A percentile compares a stretch with the other conserved stretches of the same genome.
Conservation (phyloP, 441 rosid species). For the Brassica balearica region DNA sequence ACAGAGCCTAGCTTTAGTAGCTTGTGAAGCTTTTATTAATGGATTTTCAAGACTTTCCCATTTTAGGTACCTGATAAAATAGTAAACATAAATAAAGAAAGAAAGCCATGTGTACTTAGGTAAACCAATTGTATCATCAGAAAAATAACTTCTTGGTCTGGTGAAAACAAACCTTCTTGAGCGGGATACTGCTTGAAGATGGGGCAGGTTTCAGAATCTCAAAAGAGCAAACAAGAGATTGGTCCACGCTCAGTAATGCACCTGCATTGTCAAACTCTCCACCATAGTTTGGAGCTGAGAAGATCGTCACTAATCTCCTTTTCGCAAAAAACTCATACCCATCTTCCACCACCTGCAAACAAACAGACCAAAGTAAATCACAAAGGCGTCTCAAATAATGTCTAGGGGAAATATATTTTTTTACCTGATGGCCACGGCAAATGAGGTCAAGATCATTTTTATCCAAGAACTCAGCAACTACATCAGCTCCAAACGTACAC, state of each 20-base stretch:
- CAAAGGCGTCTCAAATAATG: background rate
- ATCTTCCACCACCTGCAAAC: constrained; percentile 91
- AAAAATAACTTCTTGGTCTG: constrained; percentile 13
- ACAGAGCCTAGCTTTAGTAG: constrained; percentile 34
- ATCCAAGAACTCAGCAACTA: constrained; percentile 81
- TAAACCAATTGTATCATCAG: background rate
- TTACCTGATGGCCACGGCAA: constrained; percentile 97
- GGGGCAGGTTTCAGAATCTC: constrained; percentile 85
- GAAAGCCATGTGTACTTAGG: background rate
- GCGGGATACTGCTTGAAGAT: constrained; percentile 56
- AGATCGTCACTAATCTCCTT: constrained; percentile 84
- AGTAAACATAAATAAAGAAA: constrained; percentile 5
- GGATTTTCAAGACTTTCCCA: constrained; percentile 51
- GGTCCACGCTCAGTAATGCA: constrained; percentile 85
- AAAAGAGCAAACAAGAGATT: constrained; percentile 80
- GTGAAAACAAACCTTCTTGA: constrained; percentile 69
- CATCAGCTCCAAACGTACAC: constrained; percentile 88
- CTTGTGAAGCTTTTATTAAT: constrained; percentile 16
- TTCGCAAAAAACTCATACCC: constrained; percentile 95
- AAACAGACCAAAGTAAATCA: background rate
- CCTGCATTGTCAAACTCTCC: constrained; percentile 99
- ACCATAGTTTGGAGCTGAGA: constrained; percentile 98
- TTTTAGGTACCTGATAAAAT: constrained; percentile 60
- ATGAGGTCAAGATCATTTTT: constrained; percentile 96
- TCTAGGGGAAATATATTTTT: background rate